Base-by-base conservation (phyloP, 1,284 basidiomycete species). In the Sporisorium graminicola region DNA sequence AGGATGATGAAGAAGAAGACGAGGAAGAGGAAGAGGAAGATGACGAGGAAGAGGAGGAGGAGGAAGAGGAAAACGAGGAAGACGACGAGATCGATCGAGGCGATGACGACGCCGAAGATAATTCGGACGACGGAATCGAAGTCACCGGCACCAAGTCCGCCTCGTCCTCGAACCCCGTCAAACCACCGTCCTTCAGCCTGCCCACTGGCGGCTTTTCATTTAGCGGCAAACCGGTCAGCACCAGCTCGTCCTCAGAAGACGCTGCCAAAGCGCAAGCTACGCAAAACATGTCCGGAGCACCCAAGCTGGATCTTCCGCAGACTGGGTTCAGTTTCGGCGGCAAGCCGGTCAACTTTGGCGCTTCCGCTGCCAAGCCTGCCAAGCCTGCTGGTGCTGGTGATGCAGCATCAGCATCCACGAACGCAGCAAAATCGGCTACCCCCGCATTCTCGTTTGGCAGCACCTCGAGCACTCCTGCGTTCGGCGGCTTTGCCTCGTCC, bases 181-280 rank as follows among this genome's bases (percentile, higher is more conserved):
- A 70, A 29, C 56, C 73, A 18, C 67, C 73, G 2, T 62, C 60
- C 5, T 77, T 77, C 56, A 57, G 61, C 12, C 62, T 77, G 2
- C 74, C 74, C 3, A 44, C 58, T 14, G 65, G 65, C 27, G 74
- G 74, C 43, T 77, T 77, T 37, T 69, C 74, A 1, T 77, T 77
- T 33, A 63, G 65, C n/a, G 74, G 74, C 33, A 77, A 72, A 46
- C 58, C 65, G 12, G 29, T 77, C 22, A 44, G 13, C 31, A 44
- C 31, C 10, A 24, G 35, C 31, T 44, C 56, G 1, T 43, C 59
- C 2, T 47, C 55, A 0, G 64, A 70, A 37, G 73, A 75, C 64
- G 51, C 66, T 16, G 29, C 35, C 20, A 75, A 75, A 33, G 54
- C 73, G 13, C 64, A 75, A 22, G 73, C 73, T 3, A 70, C 67